Evolutionary conservation across 78 protist species (phyloP).

Genomic region (Dictyostelium purpureum): DNA sequence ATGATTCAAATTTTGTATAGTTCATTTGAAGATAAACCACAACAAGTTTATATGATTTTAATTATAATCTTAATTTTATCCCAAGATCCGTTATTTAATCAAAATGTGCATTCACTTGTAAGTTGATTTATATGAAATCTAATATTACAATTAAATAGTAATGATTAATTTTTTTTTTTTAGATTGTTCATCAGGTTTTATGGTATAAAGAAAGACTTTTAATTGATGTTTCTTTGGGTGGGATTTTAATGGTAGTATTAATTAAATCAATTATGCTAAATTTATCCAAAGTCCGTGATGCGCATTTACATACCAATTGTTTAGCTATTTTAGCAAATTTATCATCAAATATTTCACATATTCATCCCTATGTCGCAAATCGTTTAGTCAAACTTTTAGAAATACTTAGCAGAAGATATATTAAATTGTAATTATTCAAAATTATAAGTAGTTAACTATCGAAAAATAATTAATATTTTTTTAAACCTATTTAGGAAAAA

Average conservation of each 20-base stretch:
- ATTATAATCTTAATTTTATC: constrained; percentile 71
- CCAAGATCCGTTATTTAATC: constrained; percentile 72
- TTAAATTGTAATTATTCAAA: constrained; percentile 25
- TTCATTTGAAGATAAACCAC: constrained; percentile 70
- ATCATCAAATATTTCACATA: constrained; percentile 68
- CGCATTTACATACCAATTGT: constrained; percentile 81
- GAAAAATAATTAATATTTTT: background rate
- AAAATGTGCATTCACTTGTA: constrained; percentile 75
- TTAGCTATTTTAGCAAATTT: constrained; percentile 81
- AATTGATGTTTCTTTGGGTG: constrained; percentile 72
- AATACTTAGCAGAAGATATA: constrained; percentile 56
- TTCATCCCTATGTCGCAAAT: constrained; percentile 76
- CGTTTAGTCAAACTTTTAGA: constrained; percentile 79
- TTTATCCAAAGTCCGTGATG: constrained; percentile 71
- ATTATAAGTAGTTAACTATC: background rate
- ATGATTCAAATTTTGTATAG: constrained; percentile 60
- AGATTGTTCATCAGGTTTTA: constrained; percentile 63
- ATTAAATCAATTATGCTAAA: constrained; percentile 66
- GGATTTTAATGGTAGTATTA: constrained; percentile 73
- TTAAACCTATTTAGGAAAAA: background rate
- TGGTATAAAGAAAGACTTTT: constrained; percentile 81
- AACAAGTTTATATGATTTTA: constrained; percentile 80
- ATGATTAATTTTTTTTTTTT: background rate
- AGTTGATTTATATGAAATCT: background rate
- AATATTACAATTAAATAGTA: background rate